Percentiles rank a stretch among this genome's conserved stretches.
phyloP scores from a whole-genome alignment of 2,329 filamentous ascomycete genomes.

The Cucurbitaria berberidis region DNA sequence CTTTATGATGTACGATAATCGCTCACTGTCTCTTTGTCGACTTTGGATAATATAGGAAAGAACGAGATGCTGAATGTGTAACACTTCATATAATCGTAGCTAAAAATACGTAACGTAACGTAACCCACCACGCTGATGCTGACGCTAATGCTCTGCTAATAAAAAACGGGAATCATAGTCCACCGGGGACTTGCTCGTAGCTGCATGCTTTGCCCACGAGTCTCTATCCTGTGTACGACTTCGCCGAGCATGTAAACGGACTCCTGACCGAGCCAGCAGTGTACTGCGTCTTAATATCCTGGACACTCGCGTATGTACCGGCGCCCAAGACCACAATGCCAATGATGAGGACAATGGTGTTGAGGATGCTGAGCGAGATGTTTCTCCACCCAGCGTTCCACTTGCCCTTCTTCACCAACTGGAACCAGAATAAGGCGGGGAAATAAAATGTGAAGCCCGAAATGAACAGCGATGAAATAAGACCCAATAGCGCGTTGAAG shows the following conservation, averaged over 20 bases:
- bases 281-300: slow-evolving; percentile 54
- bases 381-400: slow-evolving; percentile 48
- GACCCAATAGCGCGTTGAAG: slow-evolving; percentile 71
- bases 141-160: not conserved
- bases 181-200: not conserved
- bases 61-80: too few species aligned
- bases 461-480: slow-evolving; percentile 68
- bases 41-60: too few species aligned
- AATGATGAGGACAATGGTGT: slow-evolving; percentile 36
- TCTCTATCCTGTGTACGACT: slow-evolving; percentile 37
- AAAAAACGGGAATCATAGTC: not conserved
- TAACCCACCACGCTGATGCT: not conserved
- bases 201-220: not conserved
- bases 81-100: not conserved
- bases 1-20: too few species aligned
- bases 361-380: slow-evolving; percentile 38
- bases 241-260: slow-evolving; percentile 50
- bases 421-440: slow-evolving; percentile 49
- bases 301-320: slow-evolving; percentile 54
- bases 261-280: slow-evolving; percentile 45
- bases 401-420: slow-evolving; percentile 51
- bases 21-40: too few species aligned
- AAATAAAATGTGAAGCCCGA: slow-evolving; percentile 68
- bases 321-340: slow-evolving; percentile 44
- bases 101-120: not conserved